Evolutionary conservation across 352 stramenopile species (phyloP), one percentile per base, ranked within the genome.

Genomic region (Phytophthora idaei): DNA sequence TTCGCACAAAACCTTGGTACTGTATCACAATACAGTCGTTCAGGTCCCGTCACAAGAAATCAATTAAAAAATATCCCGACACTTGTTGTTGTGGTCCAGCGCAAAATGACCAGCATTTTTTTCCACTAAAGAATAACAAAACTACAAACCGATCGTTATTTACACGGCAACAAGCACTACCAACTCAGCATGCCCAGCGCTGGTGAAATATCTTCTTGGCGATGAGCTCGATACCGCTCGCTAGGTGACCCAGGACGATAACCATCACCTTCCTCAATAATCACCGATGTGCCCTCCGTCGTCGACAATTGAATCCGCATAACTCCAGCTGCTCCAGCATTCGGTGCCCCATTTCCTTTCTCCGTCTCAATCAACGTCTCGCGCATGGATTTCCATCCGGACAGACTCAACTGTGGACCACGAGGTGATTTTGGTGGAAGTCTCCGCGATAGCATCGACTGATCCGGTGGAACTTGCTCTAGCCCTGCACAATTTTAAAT

Each of bases 381-480:
- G 14, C 70, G 58, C 51, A 78, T 70, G 15, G 67, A 67, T 44
- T 74, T 77, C 72, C 72, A 77, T 11, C 72, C 74, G 1, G 73
- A 69, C 34, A 73, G 27, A 25, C 25, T 71, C 47, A 78, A 60
- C 25, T 67, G 71, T 5, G 67, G 67, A 2, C 67, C 61, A n/a
- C 57, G 61, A 46, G 62, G 55, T 17, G 57, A 61, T 28, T 41
- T 55, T 3, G 25, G 27, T 1, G 31, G 60, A 31, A 53, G 59
- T 21, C 46, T 29, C 1, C 17, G 50, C 8, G 21, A 21, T 27
- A 46, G 7, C 34, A 36, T 39, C 14, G 44, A 53, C 21, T n/a
- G 25, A 17, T 48, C 46, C 8, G 31, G 21, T 37, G 32, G 28
- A 34, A 36, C 12, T 29, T 48, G 10, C 7, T 61, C 53, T 2